These are phyloP conservation scores for Xylariaceae sp. DNA, from an alignment of 2,329 filamentous ascomycete species.

Conservation along the genomic window DNA sequence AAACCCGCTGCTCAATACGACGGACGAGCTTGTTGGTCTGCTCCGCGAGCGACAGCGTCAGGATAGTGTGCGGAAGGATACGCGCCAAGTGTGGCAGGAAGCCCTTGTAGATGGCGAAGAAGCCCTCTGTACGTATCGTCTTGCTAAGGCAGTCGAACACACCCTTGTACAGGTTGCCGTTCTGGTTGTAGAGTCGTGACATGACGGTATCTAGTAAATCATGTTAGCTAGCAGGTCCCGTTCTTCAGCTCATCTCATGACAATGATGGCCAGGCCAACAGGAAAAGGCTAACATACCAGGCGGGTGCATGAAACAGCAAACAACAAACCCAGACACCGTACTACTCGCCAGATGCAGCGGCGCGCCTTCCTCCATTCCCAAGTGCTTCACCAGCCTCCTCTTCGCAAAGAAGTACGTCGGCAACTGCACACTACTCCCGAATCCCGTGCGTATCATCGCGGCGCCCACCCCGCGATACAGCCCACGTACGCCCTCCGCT, in stretches of 20 bases:
- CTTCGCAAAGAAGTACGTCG: slow-evolving; percentile 98
- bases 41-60: slow-evolving; percentile 89
- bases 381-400: slow-evolving; percentile 74
- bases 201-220: slow-evolving; percentile 76
- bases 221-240: slow-evolving; percentile 3
- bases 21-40: slow-evolving; percentile 94
- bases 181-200: slow-evolving; percentile 98
- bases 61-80: slow-evolving; percentile 91
- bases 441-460: slow-evolving; percentile 96
- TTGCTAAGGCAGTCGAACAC: slow-evolving; percentile 90
- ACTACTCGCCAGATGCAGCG: slow-evolving; percentile 83
- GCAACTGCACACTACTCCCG: slow-evolving; percentile 90
- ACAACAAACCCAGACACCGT: slow-evolving; percentile 92
- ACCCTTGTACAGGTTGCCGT: slow-evolving; percentile 90
- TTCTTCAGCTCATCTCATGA: too few species aligned
- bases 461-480: slow-evolving; percentile 87
- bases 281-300: slow-evolving; percentile 61
- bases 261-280: too few species aligned
- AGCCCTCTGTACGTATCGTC: slow-evolving; percentile 85
- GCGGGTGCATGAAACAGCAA: slow-evolving; percentile 96
- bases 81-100: slow-evolving; percentile 91
- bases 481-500: slow-evolving; percentile 70
- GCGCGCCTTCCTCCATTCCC: slow-evolving; percentile 85
- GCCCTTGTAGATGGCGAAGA: slow-evolving; percentile 95
- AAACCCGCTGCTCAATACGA: slow-evolving; percentile 62